A percentile compares a stretch with the other conserved stretches of the same genome.
These are phyloP conservation scores for Coemansia furcata DNA, from an alignment of 192 early-diverging fungal genomes.

Conservation along the genomic window DNA sequence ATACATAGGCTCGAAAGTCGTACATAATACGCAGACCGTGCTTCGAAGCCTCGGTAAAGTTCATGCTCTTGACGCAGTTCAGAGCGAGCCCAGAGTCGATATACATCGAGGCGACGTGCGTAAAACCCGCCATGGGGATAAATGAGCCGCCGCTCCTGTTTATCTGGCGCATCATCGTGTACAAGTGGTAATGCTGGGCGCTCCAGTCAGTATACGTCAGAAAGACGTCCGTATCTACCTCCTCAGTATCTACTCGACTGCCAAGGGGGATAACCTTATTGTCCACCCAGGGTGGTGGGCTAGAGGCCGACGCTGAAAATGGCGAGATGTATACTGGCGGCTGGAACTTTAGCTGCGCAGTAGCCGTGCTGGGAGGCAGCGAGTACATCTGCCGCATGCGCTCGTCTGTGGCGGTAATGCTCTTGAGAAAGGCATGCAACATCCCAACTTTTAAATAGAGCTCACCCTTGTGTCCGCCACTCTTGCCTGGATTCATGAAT, in stretches of 20 bases:
- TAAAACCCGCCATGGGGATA: conserved; percentile 25
- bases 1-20: conserved; percentile 48
- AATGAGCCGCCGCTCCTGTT: conserved; percentile 11
- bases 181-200: conserved; percentile 35
- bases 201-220: conserved; percentile 30
- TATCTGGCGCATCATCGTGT: conserved; percentile 29
- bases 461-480: conserved; percentile 24
- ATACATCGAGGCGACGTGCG: conserved; percentile 42
- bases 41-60: conserved; percentile 40
- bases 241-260: conserved; percentile 29
- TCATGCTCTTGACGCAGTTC: conserved; percentile 40
- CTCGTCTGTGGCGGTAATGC: conserved; percentile 45
- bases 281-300: conserved; percentile 7
- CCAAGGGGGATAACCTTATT: conserved; percentile 20
- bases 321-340: conserved; percentile 37
- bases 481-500: conserved; percentile 25
- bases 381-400: conserved; percentile 36
- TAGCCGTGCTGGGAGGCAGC: conserved; percentile 1
- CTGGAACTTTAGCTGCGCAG: not conserved
- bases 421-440: conserved; percentile 38
- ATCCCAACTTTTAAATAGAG: conserved; percentile 32
- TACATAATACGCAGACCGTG: conserved; percentile 33
- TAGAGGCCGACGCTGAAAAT: not conserved
- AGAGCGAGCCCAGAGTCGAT: conserved; percentile 43
- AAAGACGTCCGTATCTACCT: conserved; percentile 35